A percentile compares a stretch with the other conserved stretches of the same genome.
These are phyloP conservation scores for Gymnopilus dilepis DNA, from an alignment of 768 basidiomycete species.

Conservation along the genomic window DNA sequence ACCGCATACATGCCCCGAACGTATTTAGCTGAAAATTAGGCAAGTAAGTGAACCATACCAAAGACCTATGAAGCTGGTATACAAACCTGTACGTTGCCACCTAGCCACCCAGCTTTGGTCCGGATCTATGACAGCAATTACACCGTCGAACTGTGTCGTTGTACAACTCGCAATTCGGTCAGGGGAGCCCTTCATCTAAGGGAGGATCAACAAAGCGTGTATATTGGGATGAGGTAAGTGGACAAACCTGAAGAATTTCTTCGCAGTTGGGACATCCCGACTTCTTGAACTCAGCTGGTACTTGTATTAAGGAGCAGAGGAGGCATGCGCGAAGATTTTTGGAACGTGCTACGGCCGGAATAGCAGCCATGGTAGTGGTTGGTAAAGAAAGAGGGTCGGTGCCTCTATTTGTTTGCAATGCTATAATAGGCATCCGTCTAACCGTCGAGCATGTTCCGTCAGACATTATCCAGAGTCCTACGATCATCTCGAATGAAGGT, in stretches of 20 bases:
- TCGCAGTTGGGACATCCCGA: slow-evolving; percentile 97
- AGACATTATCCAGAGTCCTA: background rate
- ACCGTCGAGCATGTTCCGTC: background rate
- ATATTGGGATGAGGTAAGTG: background rate
- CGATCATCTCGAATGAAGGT: slow-evolving; percentile 15
- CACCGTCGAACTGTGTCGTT: slow-evolving; percentile 90
- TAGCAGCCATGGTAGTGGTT: slow-evolving; percentile 34
- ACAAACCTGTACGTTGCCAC: slow-evolving; percentile 93
- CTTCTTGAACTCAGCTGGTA: slow-evolving; percentile 81
- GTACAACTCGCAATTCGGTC: slow-evolving; percentile 89
- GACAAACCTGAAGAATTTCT: slow-evolving; percentile 82
- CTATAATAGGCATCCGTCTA: background rate
- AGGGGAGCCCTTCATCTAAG: slow-evolving; percentile 83
- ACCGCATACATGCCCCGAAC: slow-evolving; percentile 93
- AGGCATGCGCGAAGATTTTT: slow-evolving; percentile 89
- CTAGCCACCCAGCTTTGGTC: slow-evolving; percentile 93
- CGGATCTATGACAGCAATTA: slow-evolving; percentile 86
- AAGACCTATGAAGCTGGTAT: slow-evolving; percentile 9
- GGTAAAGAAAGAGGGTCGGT: background rate
- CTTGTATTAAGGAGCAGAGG: slow-evolving; percentile 90
- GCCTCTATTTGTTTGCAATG: slow-evolving; percentile 8
- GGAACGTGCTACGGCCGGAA: slow-evolving; percentile 66
- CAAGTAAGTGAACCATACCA: background rate
- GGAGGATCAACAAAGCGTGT: background rate
- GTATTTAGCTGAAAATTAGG: slow-evolving; percentile 75